These are phyloP conservation scores for Talaromyces adpressus DNA, from an alignment of 495 filamentous ascomycete genomes.

Conservation along the genomic window DNA sequence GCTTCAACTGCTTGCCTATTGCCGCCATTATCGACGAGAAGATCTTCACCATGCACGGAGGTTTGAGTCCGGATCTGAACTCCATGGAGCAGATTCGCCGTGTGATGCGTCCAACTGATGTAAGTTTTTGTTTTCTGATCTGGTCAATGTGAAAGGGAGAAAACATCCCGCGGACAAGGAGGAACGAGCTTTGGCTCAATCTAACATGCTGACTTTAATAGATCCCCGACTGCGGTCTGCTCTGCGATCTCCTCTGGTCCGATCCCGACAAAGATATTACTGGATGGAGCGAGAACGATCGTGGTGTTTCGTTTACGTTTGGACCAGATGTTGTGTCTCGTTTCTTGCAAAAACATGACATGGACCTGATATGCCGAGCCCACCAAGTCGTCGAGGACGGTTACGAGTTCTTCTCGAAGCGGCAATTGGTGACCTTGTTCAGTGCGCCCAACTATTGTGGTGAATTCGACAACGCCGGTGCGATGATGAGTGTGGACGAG, in stretches of 20 bases:
- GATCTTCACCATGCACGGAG: constrained; percentile 99
- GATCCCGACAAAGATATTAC: constrained; percentile 99
- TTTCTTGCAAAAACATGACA: constrained; percentile 99
- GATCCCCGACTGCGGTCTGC: constrained; percentile 97
- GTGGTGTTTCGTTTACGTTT: constrained; percentile 98
- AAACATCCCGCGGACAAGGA: neutral
- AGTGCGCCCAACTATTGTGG: constrained; percentile 99
- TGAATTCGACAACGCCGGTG: constrained; percentile 98
- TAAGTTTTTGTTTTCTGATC: constrained; percentile 43
- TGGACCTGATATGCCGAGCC: constrained; percentile 98
- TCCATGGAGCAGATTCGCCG: constrained; percentile 99
- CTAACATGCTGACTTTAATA: constrained; percentile 49
- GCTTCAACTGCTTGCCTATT: constrained; percentile 99
- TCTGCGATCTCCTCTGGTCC: constrained; percentile 97
- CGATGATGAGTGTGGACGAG: constrained; percentile 99
- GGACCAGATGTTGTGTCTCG: constrained; percentile 98
- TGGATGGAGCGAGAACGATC: constrained; percentile 99
- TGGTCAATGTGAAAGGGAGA: constrained; percentile 12
- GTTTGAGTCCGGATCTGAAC: constrained; percentile 93
- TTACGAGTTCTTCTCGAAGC: constrained; percentile 99
- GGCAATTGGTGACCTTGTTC: constrained; percentile 95
- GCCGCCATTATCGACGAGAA: constrained; percentile 99
- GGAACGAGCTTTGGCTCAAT: constrained; percentile 28
- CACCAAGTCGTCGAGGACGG: constrained; percentile 99
- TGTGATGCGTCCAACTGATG: constrained; percentile 98